A percentile compares a stretch with the other conserved stretches of the same genome.
phyloP scores from a whole-genome alignment of 2,329 filamentous ascomycete species.

The Aureobasidium sp. region DNA sequence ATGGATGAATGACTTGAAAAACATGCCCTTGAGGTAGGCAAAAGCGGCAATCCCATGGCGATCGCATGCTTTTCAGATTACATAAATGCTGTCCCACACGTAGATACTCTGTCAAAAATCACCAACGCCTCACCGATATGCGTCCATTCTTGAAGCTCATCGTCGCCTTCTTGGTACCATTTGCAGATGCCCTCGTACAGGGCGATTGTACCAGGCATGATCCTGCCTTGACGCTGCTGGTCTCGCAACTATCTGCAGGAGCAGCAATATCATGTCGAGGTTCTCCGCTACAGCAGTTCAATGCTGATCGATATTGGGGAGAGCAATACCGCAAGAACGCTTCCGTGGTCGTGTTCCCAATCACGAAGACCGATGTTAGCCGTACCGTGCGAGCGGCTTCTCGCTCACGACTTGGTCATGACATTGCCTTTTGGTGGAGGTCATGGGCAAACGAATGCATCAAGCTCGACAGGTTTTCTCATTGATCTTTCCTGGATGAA shows the following conservation, averaged over 20 bases:
- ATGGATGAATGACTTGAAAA: too few relatives aligned
- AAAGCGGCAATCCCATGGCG: too few relatives aligned
- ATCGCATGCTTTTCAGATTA: too few relatives aligned
- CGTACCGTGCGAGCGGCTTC: conserved; percentile 12
- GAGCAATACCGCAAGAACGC: conserved; percentile 17
- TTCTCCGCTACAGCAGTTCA: conserved; percentile 16
- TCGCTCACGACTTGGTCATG: conserved; percentile 9
- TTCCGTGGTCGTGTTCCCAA: conserved; percentile 16
- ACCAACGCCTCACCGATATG: not conserved
- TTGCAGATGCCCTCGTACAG: conserved; percentile 8
- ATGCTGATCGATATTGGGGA: conserved; percentile 16
- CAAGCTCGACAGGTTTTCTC: conserved; percentile 14
- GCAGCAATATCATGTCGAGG: conserved; percentile 16
- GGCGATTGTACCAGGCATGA: conserved; percentile 17
- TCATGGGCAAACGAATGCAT: conserved; percentile 19
- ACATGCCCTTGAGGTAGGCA: too few relatives aligned
- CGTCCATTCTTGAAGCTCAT: not conserved
- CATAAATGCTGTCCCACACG: too few relatives aligned
- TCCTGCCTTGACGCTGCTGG: conserved; percentile 12
- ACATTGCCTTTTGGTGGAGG: conserved; percentile 18
- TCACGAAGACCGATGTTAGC: conserved; percentile 16
- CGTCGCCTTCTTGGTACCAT: not conserved
- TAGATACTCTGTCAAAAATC: too few relatives aligned
- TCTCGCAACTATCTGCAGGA: conserved; percentile 2
- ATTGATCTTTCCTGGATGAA: conserved; percentile 20